These are phyloP conservation scores for Cyclocybe cylindracea DNA, from an alignment of 768 basidiomycete species.

Conservation along the genomic window DNA sequence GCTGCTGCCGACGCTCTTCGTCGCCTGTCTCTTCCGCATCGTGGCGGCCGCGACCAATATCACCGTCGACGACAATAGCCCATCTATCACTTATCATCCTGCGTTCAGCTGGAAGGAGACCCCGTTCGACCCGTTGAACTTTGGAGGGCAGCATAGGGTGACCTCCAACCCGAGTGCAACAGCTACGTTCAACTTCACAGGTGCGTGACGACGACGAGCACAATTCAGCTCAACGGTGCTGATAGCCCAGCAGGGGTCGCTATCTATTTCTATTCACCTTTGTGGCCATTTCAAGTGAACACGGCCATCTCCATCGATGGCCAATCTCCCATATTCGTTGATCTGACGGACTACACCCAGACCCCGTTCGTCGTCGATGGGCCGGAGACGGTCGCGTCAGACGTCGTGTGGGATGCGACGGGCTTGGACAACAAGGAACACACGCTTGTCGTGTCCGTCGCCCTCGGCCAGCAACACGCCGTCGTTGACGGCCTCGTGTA, in stretches of 20 bases:
- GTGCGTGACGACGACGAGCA: conserved; percentile 6
- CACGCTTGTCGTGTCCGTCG: conserved; percentile 20
- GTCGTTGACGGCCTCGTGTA: conserved; percentile 22
- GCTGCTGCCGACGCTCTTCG: not conserved
- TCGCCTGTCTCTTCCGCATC: conserved; percentile 2
- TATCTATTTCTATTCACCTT: conserved; percentile 22
- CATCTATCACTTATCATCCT: conserved; percentile 14
- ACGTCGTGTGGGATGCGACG: conserved; percentile 15
- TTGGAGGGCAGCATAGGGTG: conserved; percentile 16
- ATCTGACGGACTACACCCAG: conserved; percentile 16
- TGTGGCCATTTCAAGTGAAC: conserved; percentile 22
- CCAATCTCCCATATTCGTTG: not conserved
- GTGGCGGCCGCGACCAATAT: conserved; percentile 13
- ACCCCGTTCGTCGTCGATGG: conserved; percentile 10
- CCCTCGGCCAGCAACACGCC: conserved; percentile 16
- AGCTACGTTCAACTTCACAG: conserved; percentile 22
- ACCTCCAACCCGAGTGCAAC: conserved; percentile 15
- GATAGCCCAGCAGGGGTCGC: conserved; percentile 18
- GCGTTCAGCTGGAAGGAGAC: conserved; percentile 18
- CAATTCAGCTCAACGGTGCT: not conserved
- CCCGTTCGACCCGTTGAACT: conserved; percentile 12
- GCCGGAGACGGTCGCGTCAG: conserved; percentile 12
- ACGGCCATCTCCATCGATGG: conserved; percentile 25
- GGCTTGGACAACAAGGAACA: conserved; percentile 18
- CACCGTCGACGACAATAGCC: conserved; percentile 21